A percentile compares a stretch with the other conserved stretches of the same genome.
Conservation (phyloP, 2,329 filamentous ascomycete species). For the Fusarium hostae region DNA sequence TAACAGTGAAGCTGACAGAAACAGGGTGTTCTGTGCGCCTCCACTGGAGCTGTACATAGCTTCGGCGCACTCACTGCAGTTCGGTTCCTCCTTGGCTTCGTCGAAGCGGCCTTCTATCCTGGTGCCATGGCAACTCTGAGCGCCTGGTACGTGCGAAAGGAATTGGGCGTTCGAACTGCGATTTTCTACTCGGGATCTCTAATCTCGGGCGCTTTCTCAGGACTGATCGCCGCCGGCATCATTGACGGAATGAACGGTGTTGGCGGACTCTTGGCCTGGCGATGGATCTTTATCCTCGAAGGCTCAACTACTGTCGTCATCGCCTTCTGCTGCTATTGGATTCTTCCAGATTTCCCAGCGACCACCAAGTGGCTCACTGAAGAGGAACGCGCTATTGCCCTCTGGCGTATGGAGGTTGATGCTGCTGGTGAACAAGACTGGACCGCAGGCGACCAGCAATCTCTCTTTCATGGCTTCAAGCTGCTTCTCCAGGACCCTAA, state of each 20-base stretch:
- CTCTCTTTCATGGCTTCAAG: constrained; percentile 46
- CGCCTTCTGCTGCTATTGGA: constrained; percentile 27
- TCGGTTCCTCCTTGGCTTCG: constrained; percentile 56
- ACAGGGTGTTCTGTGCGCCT: neutral
- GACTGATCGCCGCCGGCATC: constrained; percentile 70
- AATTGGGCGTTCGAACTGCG: constrained; percentile 70
- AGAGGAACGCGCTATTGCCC: constrained; percentile 54
- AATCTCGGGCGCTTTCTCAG: constrained; percentile 75
- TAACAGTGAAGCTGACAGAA: neutral
- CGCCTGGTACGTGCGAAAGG: constrained; percentile 71
- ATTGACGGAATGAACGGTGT: constrained; percentile 49
- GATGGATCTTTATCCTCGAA: constrained; percentile 75
- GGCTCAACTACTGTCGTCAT: constrained; percentile 54
- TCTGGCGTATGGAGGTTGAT: constrained; percentile 45
- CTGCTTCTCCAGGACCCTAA: constrained; percentile 54
- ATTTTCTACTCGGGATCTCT: constrained; percentile 69
- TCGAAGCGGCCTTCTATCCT: constrained; percentile 61
- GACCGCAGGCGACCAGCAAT: neutral
- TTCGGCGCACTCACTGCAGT: constrained; percentile 12
- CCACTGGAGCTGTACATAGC: constrained; percentile 2
- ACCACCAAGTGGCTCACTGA: constrained; percentile 54
- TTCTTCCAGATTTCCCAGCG: constrained; percentile 46
- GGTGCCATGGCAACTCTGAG: constrained; percentile 38
- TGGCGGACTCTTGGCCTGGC: constrained; percentile 54
- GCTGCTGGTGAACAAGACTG: constrained; percentile 37